These are phyloP conservation scores for Chlorella vulgaris DNA, from an alignment of 139 green algal genomes.

Conservation along the genomic window DNA sequence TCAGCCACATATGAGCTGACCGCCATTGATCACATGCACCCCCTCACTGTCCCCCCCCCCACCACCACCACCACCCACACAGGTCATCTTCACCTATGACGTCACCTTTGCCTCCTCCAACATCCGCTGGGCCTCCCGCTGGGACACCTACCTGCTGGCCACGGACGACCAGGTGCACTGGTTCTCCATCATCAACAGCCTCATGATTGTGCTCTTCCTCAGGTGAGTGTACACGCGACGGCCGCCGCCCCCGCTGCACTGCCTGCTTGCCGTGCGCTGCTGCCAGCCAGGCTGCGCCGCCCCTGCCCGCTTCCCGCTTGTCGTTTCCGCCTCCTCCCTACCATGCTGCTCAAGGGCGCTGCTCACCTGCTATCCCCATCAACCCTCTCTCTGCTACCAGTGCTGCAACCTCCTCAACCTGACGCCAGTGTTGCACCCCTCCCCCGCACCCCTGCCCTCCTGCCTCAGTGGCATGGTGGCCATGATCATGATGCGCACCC, in stretches of 20 bases:
- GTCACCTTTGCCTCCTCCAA: conserved; percentile 84
- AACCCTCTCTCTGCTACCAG: too few species aligned
- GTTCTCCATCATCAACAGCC: conserved; percentile 99
- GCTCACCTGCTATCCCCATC: too few species aligned
- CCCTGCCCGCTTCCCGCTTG: too few species aligned
- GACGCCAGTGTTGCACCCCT: too few species aligned
- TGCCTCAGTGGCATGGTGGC: conserved; percentile 89
- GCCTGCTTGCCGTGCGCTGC: too few species aligned
- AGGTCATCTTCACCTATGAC: conserved; percentile 97
- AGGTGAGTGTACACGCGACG: conserved; percentile 23
- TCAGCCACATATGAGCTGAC: too few species aligned
- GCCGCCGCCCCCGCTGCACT: too few species aligned
- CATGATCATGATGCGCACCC: conserved; percentile 98
- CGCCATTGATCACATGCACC: too few species aligned
- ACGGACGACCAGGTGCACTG: conserved; percentile 94
- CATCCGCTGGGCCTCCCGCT: conserved; percentile 96
- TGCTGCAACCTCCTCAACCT: too few species aligned
- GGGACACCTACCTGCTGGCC: conserved; percentile 98
- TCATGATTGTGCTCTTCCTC: conserved; percentile 99
- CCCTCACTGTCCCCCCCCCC: neutral
- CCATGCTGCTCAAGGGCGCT: too few species aligned
- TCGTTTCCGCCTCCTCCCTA: too few species aligned
- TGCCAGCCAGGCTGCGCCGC: neutral
- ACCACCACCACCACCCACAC: neutral
- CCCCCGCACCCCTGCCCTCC: neutral